A percentile compares a stretch with the other conserved stretches of the same genome.
phyloP scores from a whole-genome alignment of 2,329 filamentous ascomycete species.

The Leptographium radiaticola region DNA sequence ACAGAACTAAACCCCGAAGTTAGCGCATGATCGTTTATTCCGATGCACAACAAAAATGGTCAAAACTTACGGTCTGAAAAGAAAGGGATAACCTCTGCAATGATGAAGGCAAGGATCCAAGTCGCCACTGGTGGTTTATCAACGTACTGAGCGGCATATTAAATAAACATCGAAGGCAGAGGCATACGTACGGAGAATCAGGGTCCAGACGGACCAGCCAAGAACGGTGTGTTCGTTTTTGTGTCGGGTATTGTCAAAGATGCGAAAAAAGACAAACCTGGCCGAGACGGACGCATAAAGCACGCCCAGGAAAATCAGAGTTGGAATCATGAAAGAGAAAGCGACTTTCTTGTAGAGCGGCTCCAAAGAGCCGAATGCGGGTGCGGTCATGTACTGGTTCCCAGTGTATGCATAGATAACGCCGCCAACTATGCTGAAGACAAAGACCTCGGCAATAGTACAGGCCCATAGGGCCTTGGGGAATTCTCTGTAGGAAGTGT shows the following conservation, averaged over 20 bases:
- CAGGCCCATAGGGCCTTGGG: conserved; percentile 87
- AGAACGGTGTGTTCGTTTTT: conserved; percentile 67
- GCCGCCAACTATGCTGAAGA: conserved; percentile 71
- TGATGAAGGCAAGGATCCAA: conserved; percentile 85
- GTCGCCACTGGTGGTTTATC: conserved; percentile 34
- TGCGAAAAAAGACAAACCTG: conserved; percentile 82
- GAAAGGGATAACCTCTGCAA: conserved; percentile 87
- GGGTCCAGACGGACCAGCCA: conserved; percentile 69
- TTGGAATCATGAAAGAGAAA: conserved; percentile 93
- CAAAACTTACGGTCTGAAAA: conserved; percentile 55
- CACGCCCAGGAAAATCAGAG: conserved; percentile 81
- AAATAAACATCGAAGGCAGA: not conserved
- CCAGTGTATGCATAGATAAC: conserved; percentile 82
- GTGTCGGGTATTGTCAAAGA: conserved; percentile 70
- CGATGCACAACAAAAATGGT: conserved; percentile 11
- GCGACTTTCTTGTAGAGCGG: conserved; percentile 75
- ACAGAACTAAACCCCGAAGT: conserved; percentile 32
- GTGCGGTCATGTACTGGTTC: conserved; percentile 76
- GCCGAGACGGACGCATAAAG: conserved; percentile 83
- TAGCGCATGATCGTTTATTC: not conserved
- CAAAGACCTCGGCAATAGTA: conserved; percentile 73
- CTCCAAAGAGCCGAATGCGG: conserved; percentile 74
- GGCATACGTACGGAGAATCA: conserved; percentile 44
- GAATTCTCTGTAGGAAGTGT: conserved; percentile 52
- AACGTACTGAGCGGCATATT: not conserved